Percentiles rank a stretch among this genome's conserved stretches.
Conservation (phyloP, 768 basidiomycete genomes). For the Lactifluus pinguis region DNA sequence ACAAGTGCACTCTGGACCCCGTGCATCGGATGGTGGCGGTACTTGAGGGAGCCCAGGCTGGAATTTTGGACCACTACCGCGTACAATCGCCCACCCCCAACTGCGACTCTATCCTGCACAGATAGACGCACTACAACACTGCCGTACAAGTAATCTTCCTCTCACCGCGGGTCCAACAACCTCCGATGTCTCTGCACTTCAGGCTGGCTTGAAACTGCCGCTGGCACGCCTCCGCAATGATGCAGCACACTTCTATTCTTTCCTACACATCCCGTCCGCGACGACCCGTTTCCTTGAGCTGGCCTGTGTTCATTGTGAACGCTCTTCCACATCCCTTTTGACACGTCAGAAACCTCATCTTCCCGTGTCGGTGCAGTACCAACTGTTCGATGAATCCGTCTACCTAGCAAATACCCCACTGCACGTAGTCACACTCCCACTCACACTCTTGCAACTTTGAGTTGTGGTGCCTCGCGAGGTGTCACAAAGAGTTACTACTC, state of each 20-base stretch:
- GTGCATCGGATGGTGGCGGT: conserved; percentile 10
- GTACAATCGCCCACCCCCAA: conserved; percentile 15
- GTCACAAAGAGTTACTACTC: conserved; percentile 17
- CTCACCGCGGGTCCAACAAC: conserved; percentile 1
- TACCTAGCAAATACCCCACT: not conserved
- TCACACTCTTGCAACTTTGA: not conserved
- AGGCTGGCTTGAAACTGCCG: conserved; percentile 6
- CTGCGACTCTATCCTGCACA: conserved; percentile 9
- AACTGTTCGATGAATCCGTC: not conserved
- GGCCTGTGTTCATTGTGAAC: not conserved
- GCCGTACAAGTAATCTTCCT: conserved; percentile 3
- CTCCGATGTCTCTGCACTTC: not conserved
- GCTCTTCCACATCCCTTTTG: conserved; percentile 5
- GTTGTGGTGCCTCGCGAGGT: conserved; percentile 10
- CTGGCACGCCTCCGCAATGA: conserved; percentile 5
- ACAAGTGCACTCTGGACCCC: not conserved
- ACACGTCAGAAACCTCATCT: not conserved
- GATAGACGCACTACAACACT: conserved; percentile 13
- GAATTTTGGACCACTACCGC: not conserved
- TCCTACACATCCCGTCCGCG: not conserved
- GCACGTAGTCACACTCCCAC: conserved; percentile 7
- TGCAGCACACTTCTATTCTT: not conserved
- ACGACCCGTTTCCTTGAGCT: conserved; percentile 16
- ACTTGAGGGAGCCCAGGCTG: not conserved
- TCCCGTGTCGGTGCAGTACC: not conserved